These are phyloP conservation scores for Colletotrichum melonis DNA, from an alignment of 2,329 filamentous ascomycete species.

Conservation along the genomic window DNA sequence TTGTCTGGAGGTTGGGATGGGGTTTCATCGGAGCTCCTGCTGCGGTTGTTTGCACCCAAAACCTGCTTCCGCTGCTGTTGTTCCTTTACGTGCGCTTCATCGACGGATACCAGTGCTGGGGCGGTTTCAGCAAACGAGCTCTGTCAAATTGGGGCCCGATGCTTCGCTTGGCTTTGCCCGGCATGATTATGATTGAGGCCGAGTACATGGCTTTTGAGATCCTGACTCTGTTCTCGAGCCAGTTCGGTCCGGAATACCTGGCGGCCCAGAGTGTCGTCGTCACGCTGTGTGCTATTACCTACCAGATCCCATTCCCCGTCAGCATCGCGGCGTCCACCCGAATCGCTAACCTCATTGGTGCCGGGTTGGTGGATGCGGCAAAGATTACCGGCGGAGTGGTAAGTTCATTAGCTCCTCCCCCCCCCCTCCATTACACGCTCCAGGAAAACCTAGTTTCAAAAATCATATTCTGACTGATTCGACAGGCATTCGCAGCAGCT, in stretches of 20 bases:
- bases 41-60: slow-evolving; percentile 83
- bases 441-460: neutral
- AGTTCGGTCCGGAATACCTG: slow-evolving; percentile 81
- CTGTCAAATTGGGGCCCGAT: slow-evolving; percentile 84
- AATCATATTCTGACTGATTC: slow-evolving; percentile 40
- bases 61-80: slow-evolving; percentile 79
- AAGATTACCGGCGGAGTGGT: slow-evolving; percentile 84
- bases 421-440: neutral
- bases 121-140: slow-evolving; percentile 78
- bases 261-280: slow-evolving; percentile 90
- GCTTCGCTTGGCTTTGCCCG: slow-evolving; percentile 88
- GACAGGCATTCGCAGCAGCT: slow-evolving; percentile 68
- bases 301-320: slow-evolving; percentile 92
- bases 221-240: slow-evolving; percentile 83
- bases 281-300: slow-evolving; percentile 82
- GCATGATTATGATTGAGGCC: slow-evolving; percentile 92
- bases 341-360: slow-evolving; percentile 92
- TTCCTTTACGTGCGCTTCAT: slow-evolving; percentile 82
- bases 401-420: slow-evolving; percentile 41
- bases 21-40: slow-evolving; percentile 86
- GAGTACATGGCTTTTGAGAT: slow-evolving; percentile 96
- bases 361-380: slow-evolving; percentile 82
- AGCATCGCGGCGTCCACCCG: slow-evolving; percentile 90
- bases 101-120: slow-evolving; percentile 84
- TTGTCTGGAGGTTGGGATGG: slow-evolving; percentile 77